Conservation (phyloP, 495 filamentous ascomycete species). For the Daldinia grandis region DNA sequence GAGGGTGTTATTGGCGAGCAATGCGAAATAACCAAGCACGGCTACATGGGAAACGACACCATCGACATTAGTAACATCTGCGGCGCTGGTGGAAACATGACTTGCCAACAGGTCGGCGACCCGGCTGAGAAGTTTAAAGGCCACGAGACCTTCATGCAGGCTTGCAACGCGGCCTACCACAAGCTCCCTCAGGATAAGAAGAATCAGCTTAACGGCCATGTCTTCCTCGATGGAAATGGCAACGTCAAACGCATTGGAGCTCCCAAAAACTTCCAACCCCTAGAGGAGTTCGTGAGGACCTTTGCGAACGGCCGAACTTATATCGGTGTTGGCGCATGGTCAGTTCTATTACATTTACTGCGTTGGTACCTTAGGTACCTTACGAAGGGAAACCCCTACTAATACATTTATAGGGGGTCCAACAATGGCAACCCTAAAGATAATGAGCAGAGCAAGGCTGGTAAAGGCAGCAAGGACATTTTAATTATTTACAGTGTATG, state of each 20-base stretch:
- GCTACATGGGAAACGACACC: constrained; percentile 51
- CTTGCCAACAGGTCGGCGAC: constrained; percentile 52
- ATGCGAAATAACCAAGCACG: constrained; percentile 53
- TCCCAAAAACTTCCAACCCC: constrained; percentile 48
- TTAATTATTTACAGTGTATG: constrained; percentile 49
- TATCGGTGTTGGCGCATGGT: constrained; percentile 56
- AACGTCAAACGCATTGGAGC: constrained; percentile 49
- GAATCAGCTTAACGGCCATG: constrained; percentile 43
- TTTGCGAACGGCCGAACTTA: constrained; percentile 55
- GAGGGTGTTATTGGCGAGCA: constrained; percentile 53
- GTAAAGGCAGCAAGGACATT: constrained; percentile 51
- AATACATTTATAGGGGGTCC: constrained; percentile 28
- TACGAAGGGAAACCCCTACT: too few species aligned
- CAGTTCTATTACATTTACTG: constrained; percentile 8
- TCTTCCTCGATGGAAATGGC: constrained; percentile 46
- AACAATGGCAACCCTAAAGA: constrained; percentile 41
- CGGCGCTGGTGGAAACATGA: constrained; percentile 55
- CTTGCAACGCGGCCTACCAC: constrained; percentile 47
- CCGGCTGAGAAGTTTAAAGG: constrained; percentile 48
- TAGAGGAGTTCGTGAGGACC: constrained; percentile 50
- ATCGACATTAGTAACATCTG: constrained; percentile 54
- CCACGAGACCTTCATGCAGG: constrained; percentile 53
- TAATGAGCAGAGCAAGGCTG: constrained; percentile 46
- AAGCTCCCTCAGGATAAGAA: constrained; percentile 43
- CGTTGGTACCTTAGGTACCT: neutral